Evolutionary conservation across 2,329 filamentous ascomycete species (phyloP).

Genomic region (Aureobasidium lini): DNA sequence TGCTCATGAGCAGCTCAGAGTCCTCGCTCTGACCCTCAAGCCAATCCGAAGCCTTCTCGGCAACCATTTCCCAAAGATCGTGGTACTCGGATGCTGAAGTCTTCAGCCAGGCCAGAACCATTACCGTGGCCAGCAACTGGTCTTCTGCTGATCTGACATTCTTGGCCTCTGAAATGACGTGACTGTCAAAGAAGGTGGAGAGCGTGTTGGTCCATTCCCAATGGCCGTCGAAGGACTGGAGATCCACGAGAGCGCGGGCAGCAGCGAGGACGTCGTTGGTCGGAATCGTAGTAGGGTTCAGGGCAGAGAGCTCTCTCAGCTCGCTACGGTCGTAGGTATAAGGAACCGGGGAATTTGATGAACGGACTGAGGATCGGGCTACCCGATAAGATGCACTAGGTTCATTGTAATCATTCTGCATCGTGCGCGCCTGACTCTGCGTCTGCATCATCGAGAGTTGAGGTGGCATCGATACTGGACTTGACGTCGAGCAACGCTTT

Average conservation of each 20-base stretch:
- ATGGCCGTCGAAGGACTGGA: constrained; percentile 51
- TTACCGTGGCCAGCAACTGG: constrained; percentile 26
- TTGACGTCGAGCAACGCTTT: too few species aligned
- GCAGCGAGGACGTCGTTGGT: constrained; percentile 14
- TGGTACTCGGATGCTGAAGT: constrained; percentile 35
- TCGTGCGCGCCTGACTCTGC: too few species aligned
- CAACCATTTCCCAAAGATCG: constrained; percentile 58
- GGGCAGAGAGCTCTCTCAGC: too few species aligned
- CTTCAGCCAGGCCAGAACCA: constrained; percentile 46
- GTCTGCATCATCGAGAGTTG: too few species aligned
- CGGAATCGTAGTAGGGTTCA: not conserved
- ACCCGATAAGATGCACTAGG: too few species aligned
- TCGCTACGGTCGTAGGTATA: too few species aligned
- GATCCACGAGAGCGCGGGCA: constrained; percentile 41
- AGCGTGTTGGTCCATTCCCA: constrained; percentile 38
- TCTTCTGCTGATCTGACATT: constrained; percentile 14
- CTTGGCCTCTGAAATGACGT: constrained; percentile 15
- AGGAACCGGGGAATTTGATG: too few species aligned
- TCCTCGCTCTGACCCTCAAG: constrained; percentile 23
- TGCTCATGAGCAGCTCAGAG: not conserved
- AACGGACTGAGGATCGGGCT: too few species aligned
- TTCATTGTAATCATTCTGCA: too few species aligned
- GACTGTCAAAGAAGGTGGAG: constrained; percentile 17
- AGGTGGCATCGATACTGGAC: too few species aligned
- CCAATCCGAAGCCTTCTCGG: constrained; percentile 52